These are phyloP conservation scores for Aspergillus taichungensis DNA, from an alignment of 495 filamentous ascomycete species.

Conservation along the genomic window DNA sequence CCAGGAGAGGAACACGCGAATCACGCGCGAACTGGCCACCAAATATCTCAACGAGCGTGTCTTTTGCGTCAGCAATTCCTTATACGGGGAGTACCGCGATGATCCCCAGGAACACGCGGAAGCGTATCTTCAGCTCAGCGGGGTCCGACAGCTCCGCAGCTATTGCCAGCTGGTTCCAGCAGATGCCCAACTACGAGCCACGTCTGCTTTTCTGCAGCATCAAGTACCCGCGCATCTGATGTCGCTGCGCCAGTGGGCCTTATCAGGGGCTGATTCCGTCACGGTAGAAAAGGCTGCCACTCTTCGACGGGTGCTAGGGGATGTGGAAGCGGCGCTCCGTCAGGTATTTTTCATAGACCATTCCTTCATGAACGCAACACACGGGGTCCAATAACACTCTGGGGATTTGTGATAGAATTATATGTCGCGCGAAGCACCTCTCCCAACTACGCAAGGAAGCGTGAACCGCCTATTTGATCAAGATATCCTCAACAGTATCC, in stretches of 20 bases:
- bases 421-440: too few species aligned
- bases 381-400: too few species aligned
- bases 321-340: slow-evolving; percentile 5
- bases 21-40: not conserved
- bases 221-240: slow-evolving; percentile 15
- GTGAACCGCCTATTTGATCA: too few species aligned
- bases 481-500: too few species aligned
- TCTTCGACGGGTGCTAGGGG: slow-evolving; percentile 5
- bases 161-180: slow-evolving; percentile 25
- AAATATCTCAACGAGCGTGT: too few species aligned
- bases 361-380: slow-evolving; percentile 1
- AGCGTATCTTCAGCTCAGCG: slow-evolving; percentile 19
- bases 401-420: too few species aligned
- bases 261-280: slow-evolving; percentile 7
- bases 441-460: too few species aligned
- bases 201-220: slow-evolving; percentile 11
- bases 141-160: slow-evolving; percentile 18
- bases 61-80: slow-evolving; percentile 30
- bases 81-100: slow-evolving; percentile 14
- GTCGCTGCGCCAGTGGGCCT: slow-evolving; percentile 18
- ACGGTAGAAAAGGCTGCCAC: slow-evolving; percentile 5
- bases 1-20: slow-evolving; percentile 7
- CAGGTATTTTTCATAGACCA: slow-evolving; percentile 7
- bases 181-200: slow-evolving; percentile 15
- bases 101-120: not conserved